These are phyloP conservation scores for Syncephalastrum monosporum DNA, from an alignment of 371 early-diverging fungal genomes.

Conservation along the genomic window DNA sequence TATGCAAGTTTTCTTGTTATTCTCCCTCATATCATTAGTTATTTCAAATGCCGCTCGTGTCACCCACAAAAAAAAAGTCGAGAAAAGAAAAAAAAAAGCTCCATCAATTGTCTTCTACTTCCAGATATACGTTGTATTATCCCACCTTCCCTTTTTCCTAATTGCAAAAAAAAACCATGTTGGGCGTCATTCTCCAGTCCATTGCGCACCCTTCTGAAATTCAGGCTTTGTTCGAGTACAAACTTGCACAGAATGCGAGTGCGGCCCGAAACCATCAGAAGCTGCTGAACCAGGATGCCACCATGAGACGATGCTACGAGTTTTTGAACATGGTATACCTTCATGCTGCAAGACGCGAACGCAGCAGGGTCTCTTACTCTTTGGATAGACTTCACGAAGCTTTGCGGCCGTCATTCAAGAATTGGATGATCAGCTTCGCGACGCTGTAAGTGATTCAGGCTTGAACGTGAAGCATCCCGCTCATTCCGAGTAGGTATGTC, in stretches of 20 bases:
- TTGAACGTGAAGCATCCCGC: slow-evolving; percentile 2
- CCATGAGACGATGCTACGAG: slow-evolving; percentile 80
- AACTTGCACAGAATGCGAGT: slow-evolving; percentile 60
- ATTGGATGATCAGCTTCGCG: slow-evolving; percentile 84
- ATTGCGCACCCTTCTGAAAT: slow-evolving; percentile 86
- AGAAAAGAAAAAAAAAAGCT: background rate
- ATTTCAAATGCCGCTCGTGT: no score
- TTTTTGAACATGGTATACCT: slow-evolving; percentile 68
- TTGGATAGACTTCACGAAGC: slow-evolving; percentile 83
- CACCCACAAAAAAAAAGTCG: background rate
- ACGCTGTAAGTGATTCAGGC: slow-evolving; percentile 55
- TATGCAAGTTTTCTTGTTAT: no score
- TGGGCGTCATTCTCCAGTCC: slow-evolving; percentile 58
- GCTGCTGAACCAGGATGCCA: slow-evolving; percentile 50
- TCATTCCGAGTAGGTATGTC: slow-evolving; percentile 55
- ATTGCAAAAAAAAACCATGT: slow-evolving; percentile 10
- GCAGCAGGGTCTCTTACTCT: background rate
- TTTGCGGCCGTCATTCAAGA: slow-evolving; percentile 96
- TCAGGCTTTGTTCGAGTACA: slow-evolving; percentile 74
- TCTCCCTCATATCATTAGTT: no score
- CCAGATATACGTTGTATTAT: background rate
- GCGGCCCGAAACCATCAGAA: slow-evolving; percentile 49
- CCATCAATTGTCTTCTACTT: background rate
- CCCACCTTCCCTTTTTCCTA: background rate
- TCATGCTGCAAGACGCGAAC: background rate